Base-by-base conservation (phyloP, 176 grass and related monocot genomes). In the Panicum miliaceum region DNA sequence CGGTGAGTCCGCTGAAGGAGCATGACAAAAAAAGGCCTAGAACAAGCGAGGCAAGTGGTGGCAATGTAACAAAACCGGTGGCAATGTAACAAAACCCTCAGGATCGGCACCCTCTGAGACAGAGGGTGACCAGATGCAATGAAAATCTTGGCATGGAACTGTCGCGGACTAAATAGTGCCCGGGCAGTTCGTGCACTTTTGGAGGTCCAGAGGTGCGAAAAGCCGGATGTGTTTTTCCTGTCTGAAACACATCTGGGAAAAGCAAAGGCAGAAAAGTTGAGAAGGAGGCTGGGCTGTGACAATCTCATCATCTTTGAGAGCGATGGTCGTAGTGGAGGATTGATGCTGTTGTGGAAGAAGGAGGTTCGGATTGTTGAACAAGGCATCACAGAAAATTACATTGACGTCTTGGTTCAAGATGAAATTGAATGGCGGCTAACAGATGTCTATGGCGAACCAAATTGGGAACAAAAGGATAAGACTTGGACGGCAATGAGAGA, bases 311-410 rank as follows among this genome's bases (percentile, higher is more conserved):
- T 65, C 2, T 6, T 37, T 65, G 63, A 65, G 8, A 65, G 63
- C 5, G 36, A 41, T 68, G 65, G 65, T 1, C 35, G 65, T 0
- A 68, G 35, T 68, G 37, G 65, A 0, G 65, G 65, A 0, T 54
- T 54, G 8, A 0, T 68, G 0, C 0, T 68, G 36, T 22, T 68
- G 0, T 68, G 16, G 36, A 68, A 4, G 16, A 11, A 41, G 18
- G 37, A 68, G 2, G 12, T 22, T 1, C 0, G 4, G 0, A 38
- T 20, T 5, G 7, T 10, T 1, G 6, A 18, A 0, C 0, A 36
- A 13, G 1, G 6, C 7, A 32, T 18, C 1, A 7, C 63, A 0
- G 13, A 65, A 7, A 8, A 65, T 3, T 65, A 19, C 27, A 65
- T 65, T 8, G 32, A 75, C 37, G 48, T 75, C 2, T 25, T 51